These are phyloP conservation scores for Sanguinoderma infundibulare DNA, from an alignment of 1,284 basidiomycete genomes.

Conservation along the genomic window DNA sequence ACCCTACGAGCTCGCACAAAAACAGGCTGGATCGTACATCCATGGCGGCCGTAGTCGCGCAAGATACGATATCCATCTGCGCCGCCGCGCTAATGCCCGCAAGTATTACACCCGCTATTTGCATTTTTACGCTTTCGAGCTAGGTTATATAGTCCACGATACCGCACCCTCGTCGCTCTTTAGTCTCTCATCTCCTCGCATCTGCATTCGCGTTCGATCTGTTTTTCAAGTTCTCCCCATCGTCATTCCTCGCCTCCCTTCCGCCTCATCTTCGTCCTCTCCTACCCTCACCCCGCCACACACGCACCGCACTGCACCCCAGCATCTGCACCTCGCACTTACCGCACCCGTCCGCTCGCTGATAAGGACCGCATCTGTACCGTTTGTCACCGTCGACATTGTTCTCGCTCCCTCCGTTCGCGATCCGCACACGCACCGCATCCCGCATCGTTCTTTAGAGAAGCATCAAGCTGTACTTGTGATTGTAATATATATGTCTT, in stretches of 20 bases:
- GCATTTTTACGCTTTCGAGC: not conserved
- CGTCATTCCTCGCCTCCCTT: not conserved
- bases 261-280: not conserved
- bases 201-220: not conserved
- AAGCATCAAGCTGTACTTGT: conserved; percentile 1
- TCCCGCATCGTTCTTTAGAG: conserved; percentile 4
- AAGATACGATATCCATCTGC: not conserved
- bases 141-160: conserved; percentile 1
- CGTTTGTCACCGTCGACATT: not conserved
- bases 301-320: not conserved
- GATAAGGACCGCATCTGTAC: not conserved
- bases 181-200: not conserved
- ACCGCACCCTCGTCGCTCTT: not conserved
- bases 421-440: not conserved
- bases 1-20: not conserved
- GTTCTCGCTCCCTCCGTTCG: not conserved
- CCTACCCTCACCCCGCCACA: not conserved
- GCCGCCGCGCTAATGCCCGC: not conserved
- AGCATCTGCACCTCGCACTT: not conserved
- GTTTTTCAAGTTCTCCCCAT: too few relatives aligned
- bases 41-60: not conserved
- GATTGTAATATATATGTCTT: conserved; percentile 6
- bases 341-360: not conserved
- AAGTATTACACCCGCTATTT: not conserved
- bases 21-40: not conserved